Evolutionary conservation across 1,284 basidiomycete species (phyloP), one percentile per base, ranked within the genome.

Genomic region (Moesziomyces sp.): DNA sequence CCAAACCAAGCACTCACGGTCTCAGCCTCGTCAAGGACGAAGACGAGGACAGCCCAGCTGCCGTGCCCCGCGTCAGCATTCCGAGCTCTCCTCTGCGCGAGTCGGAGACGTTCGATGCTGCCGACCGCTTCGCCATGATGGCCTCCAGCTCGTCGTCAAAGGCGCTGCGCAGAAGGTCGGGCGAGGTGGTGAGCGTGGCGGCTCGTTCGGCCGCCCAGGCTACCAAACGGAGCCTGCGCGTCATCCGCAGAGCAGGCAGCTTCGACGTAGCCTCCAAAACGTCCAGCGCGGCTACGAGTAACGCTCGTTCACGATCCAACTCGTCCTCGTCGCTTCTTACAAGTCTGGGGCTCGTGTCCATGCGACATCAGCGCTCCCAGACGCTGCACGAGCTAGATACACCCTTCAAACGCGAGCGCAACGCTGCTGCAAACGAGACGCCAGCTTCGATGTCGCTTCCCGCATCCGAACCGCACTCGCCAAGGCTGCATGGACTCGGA

Each of bases 171-270:
- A 55, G 70, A 18, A 58, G 61, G 21, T 73, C 70, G 5, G 65
- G 70, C 23, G 70, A 73, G 26, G 46, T 68, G 9, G 64, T 68
- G 40, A 51, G 45, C 8, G 50, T 53, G 14, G 70, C 70, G 26
- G 70, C 70, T 28, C 66, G 53, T 6, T 57, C 53, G 13, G 70
- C 70, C 6, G 65, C 70, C 9, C 59, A 58, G 46, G 70, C 58
- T 2, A 73, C 65, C 49, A 68, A 61, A 54, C 68, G 56, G 52
- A 52, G 70, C 19, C 24, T 73, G 35, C 53, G 61, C 23, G 60
- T 67, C 47, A 60, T 73, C 16, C 65, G 70, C 26, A 54, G 64
- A 61, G 70, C 65, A 7, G 70, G 70, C 21, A 68, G 65, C 46
- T 73, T 73, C 30, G 70, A 73, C 42, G 64, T 73, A 44, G 65